A percentile compares a stretch with the other conserved stretches of the same genome.
Evolutionary conservation across 2,329 filamentous ascomycete genomes (phyloP).

Genomic region (Pseudophaeomoniella oleicola): DNA sequence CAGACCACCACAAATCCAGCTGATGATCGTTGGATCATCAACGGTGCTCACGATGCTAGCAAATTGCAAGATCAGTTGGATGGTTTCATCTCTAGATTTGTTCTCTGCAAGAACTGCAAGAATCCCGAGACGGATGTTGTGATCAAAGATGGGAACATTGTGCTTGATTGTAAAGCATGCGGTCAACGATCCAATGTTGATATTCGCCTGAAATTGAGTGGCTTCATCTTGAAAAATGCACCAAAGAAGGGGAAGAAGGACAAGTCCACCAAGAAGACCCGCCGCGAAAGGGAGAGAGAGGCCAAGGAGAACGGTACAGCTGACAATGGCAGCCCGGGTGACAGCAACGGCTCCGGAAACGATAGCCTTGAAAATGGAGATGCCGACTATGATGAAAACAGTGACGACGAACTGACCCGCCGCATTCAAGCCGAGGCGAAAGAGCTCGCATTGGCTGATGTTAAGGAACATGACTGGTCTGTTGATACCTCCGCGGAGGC

Average conservation of each 20-base stretch:
- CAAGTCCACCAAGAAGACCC: constrained; percentile 87
- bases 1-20: constrained; percentile 96
- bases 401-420: constrained; percentile 84
- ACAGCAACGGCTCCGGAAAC: constrained; percentile 48
- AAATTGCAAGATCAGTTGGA: constrained; percentile 98
- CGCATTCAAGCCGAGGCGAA: constrained; percentile 53
- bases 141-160: constrained; percentile 84
- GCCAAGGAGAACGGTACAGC: constrained; percentile 38
- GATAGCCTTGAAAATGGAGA: constrained; percentile 50
- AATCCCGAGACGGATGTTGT: constrained; percentile 95
- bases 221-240: constrained; percentile 93
- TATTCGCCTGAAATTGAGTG: constrained; percentile 84
- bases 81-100: constrained; percentile 96
- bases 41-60: constrained; percentile 84
- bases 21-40: constrained; percentile 99
- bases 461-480: constrained; percentile 84
- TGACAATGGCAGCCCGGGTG: constrained; percentile 47
- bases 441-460: constrained; percentile 56
- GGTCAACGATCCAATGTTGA: constrained; percentile 87
- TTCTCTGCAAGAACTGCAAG: constrained; percentile 99
- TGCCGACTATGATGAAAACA: constrained; percentile 54
- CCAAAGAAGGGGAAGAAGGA: constrained; percentile 92
- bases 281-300: constrained; percentile 58
- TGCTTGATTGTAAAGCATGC: constrained; percentile 97
- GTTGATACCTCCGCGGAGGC: constrained; percentile 94